Evolutionary conservation across 139 green algal genomes (phyloP).

Genomic region (Tetraselmis striata): DNA sequence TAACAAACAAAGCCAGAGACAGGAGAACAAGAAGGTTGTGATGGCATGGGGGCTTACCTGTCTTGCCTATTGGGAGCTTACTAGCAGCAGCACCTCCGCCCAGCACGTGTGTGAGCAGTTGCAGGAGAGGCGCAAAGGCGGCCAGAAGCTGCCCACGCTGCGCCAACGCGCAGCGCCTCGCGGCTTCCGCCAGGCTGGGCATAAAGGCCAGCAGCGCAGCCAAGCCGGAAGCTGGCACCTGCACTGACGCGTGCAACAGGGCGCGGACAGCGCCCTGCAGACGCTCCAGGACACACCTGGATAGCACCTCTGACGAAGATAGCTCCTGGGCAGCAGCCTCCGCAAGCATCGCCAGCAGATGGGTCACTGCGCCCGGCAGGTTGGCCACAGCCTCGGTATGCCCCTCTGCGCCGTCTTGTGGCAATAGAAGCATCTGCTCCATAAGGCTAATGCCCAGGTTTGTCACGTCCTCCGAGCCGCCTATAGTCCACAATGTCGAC

Average conservation of each 20-base stretch:
- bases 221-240: neutral
- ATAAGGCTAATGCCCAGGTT: neutral
- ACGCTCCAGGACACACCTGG: neutral
- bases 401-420: neutral
- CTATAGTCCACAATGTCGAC: too few relatives aligned
- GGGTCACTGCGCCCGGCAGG: neutral
- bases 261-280: neutral
- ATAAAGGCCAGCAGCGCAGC: neutral
- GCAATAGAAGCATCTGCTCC: neutral
- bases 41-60: too few relatives aligned
- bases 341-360: neutral
- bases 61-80: too few relatives aligned
- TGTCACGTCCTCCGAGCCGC: neutral
- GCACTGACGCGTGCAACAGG: neutral
- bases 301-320: neutral
- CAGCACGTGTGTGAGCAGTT: neutral
- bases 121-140: neutral
- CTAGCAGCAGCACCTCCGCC: too few relatives aligned
- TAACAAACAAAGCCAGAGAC: too few relatives aligned
- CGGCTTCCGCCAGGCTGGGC: neutral
- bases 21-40: too few relatives aligned
- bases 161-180: neutral
- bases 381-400: neutral
- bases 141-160: neutral
- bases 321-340: neutral